Base-by-base conservation (phyloP, 495 filamentous ascomycete genomes). In the Gamarada debralockiae region DNA sequence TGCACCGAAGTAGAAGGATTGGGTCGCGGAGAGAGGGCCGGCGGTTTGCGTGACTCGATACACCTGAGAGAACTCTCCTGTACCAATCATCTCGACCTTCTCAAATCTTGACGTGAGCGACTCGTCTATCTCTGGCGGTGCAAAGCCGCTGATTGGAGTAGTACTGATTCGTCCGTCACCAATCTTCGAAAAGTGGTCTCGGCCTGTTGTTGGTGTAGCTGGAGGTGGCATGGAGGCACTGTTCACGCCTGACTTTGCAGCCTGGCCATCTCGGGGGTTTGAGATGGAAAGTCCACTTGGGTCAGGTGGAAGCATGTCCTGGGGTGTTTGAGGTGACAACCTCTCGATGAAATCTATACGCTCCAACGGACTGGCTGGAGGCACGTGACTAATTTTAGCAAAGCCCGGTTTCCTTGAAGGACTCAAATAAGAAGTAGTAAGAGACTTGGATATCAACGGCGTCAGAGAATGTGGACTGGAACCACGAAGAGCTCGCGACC, bases 61-160 rank as follows among this genome's bases (percentile, higher is more conserved):
- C 10, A 98, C 93, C 54, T 85, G 76, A 0, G 93, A 97, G 66
- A 97, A 97, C 60, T 96, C 92, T 33, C 93, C 93, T 40, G 81
- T 86, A 27, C 92, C 92, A 52, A 91, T 76, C 14, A 85, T 67
- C 49, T 90, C 85, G 9, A 90, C 82, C 39, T 81, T 83, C 18
- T 83, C 80, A 63, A 98, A 98, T 33, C 85, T 79, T 2, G 78
- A 72, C 7, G 77, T 81, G 40, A 96, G 66, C 27, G 72, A 74
- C 6, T 79, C 74, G 54, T 96, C 90, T 25, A 89, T 68, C 59
- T 93, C 89, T 20, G 81, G 70, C 27, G 78, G 74, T 41, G 74
- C 66, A 62, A 78, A 74, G 15, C 70, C 70, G 57, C 78, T 69
- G 39, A 79, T 75, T 17, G 84, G 76, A 15, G 80, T 81, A 41